A percentile compares a stretch with the other conserved stretches of the same genome.
These are phyloP conservation scores for Talaromyces amestolkiae DNA, from an alignment of 2,329 filamentous ascomycete genomes.

Conservation along the genomic window DNA sequence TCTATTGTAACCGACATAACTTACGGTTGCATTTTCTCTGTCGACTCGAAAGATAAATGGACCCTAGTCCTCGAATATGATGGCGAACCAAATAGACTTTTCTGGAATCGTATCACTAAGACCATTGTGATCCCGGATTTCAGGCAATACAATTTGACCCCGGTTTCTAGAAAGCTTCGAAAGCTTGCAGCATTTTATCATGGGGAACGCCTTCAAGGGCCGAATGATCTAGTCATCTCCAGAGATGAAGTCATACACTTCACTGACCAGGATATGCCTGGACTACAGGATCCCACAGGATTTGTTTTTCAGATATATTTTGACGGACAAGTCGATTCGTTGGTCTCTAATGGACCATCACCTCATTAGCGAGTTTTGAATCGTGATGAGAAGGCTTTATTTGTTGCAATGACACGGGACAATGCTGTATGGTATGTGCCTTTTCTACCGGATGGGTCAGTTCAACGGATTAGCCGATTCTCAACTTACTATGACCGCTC, in stretches of 20 bases:
- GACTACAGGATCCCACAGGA: neutral
- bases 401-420: neutral
- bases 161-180: neutral
- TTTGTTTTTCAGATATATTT: neutral
- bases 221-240: neutral
- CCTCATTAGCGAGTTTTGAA: neutral
- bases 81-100: neutral
- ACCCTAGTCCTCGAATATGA: neutral
- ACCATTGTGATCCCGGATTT: neutral
- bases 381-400: neutral
- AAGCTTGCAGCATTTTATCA: neutral
- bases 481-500: neutral
- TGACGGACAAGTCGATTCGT: neutral
- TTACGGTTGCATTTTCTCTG: neutral
- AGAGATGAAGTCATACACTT: neutral
- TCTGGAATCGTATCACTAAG: neutral
- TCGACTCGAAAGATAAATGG: neutral
- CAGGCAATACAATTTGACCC: neutral
- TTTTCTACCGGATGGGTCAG: neutral
- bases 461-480: neutral
- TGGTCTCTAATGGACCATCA: neutral
- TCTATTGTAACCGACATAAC: neutral
- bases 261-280: neutral
- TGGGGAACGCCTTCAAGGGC: neutral
- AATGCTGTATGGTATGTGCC: conserved; percentile 3